Evolutionary conservation across 148 eudicot genomes (phyloP).

Genomic region (Vaccinium vitisidaea): DNA sequence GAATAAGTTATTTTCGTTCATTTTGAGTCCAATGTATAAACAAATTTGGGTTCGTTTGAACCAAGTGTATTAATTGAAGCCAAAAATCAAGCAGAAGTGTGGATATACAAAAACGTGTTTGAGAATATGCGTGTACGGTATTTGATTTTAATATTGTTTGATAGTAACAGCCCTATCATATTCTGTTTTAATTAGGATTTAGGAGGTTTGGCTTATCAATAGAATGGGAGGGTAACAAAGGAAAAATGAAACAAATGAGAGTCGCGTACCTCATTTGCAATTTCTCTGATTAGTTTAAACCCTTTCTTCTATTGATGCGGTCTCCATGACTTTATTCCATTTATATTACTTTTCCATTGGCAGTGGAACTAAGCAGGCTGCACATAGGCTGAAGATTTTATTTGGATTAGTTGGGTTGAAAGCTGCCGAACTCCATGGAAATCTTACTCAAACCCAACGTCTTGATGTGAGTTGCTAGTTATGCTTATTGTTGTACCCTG

Average conservation of each 20-base stretch:
- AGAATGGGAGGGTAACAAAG: not conserved
- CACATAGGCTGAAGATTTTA: slow-evolving; percentile 88
- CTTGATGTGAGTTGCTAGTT: slow-evolving; percentile 49
- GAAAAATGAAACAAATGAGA: not conserved
- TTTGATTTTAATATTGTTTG: not conserved
- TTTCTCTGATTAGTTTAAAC: not conserved
- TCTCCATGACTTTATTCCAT: not conserved
- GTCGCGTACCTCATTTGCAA: not conserved
- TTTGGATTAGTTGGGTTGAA: slow-evolving; percentile 88
- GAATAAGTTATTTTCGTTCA: not conserved
- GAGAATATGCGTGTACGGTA: not conserved
- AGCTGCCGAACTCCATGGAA: slow-evolving; percentile 89
- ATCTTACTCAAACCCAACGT: slow-evolving; percentile 90
- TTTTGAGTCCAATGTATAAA: not conserved
- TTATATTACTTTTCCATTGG: slow-evolving; percentile 23
- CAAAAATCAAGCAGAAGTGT: not conserved
- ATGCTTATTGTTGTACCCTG: not conserved
- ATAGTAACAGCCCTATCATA: not conserved
- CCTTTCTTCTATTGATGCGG: not conserved
- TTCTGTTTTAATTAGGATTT: not conserved
- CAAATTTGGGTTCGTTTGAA: not conserved
- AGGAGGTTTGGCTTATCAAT: not conserved
- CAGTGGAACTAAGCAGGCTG: slow-evolving; percentile 87
- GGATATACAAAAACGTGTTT: not conserved
- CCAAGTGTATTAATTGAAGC: not conserved